A percentile compares a stretch with the other conserved stretches of the same genome.
Conservation (phyloP, 352 stramenopile genomes). For the Blastocystis sp. region DNA sequence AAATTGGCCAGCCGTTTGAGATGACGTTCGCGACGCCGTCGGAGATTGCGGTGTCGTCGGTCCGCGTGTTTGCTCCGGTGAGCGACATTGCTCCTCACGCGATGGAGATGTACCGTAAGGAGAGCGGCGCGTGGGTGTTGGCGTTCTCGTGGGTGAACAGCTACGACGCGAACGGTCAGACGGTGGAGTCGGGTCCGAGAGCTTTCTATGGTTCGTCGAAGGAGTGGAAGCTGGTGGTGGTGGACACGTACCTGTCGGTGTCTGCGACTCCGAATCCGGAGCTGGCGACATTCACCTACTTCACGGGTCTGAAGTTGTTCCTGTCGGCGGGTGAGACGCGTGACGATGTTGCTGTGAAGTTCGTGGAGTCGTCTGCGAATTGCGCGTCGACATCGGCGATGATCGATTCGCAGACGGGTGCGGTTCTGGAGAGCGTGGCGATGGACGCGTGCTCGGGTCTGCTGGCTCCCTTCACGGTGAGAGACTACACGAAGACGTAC, state of each 20-base stretch:
- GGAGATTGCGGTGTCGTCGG: not conserved
- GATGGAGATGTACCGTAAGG: conserved; percentile 42
- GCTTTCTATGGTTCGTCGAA: not conserved
- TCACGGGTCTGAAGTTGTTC: conserved; percentile 34
- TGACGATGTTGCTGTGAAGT: conserved; percentile 15
- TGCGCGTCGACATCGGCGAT: not conserved
- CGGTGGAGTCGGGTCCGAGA: not conserved
- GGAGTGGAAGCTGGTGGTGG: conserved; percentile 19
- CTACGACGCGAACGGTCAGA: not conserved
- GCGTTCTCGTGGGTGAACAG: conserved; percentile 9
- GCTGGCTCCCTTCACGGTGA: conserved; percentile 33
- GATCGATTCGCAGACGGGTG: not conserved
- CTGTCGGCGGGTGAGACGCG: not conserved
- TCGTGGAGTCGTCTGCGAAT: not conserved
- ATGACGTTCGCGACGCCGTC: not conserved
- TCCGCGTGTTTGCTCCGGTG: not conserved
- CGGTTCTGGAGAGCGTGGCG: not conserved
- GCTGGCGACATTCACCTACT: conserved; percentile 9
- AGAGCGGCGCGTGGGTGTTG: not conserved
- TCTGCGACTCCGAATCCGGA: not conserved
- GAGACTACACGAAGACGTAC: conserved; percentile 20
- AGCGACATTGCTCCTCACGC: not conserved
- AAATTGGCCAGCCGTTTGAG: conserved; percentile 25
- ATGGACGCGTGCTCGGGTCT: conserved; percentile 33
- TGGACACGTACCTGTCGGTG: conserved; percentile 5